Evolutionary conservation across 164 flowering plant species (phyloP), one percentile per base, ranked within the genome.

Genomic region (Dillenia suffruticosa): DNA sequence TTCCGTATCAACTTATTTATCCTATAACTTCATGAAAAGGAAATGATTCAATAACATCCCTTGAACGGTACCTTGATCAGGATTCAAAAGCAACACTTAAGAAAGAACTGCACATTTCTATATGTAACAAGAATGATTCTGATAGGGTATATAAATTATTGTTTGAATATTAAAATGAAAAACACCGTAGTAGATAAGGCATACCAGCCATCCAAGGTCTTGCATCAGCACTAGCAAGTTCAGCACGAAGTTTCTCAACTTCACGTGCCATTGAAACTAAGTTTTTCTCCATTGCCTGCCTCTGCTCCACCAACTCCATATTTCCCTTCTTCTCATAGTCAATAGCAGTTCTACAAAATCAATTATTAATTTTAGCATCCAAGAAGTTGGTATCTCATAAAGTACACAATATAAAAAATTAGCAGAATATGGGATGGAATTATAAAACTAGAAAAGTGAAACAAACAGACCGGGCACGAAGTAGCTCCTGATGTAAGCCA

Each of bases 221-320:
- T 67, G 60, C 74, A 72, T 84, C 89, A 53, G 72, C 53, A 72
- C 61, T 80, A 13, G 85, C 62, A 70, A 80, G 76, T 67, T 94
- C 97, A 32, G 88, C 89, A 44, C 90, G 90, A 15, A 94, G 77
- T 76, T 85, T 94, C 71, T 94, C 99, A 69, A 85, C 85, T 77
- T 94, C 99, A 48, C 96, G 88, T 47, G 96, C 95, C 96, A 94
- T 86, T 53, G 87, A 79, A 64, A 91, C 78, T 81, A 94, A 69
- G 70, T 88, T 89, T 67, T 86, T 91, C 81, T 94, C 96, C 97
- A 89, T 86, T 47, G 84, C 76, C 63, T 86, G 93, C 57, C 88
- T 80, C 66, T 94, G 97, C 54, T 89, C 96, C 81, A 86, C 52
- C 69, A 89, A 63, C 75, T 88, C 97, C 60, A 87, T 71, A 58